phyloP scores from a whole-genome alignment of 2,329 filamentous ascomycete genomes.

The Ceratocystis harringtonii region DNA sequence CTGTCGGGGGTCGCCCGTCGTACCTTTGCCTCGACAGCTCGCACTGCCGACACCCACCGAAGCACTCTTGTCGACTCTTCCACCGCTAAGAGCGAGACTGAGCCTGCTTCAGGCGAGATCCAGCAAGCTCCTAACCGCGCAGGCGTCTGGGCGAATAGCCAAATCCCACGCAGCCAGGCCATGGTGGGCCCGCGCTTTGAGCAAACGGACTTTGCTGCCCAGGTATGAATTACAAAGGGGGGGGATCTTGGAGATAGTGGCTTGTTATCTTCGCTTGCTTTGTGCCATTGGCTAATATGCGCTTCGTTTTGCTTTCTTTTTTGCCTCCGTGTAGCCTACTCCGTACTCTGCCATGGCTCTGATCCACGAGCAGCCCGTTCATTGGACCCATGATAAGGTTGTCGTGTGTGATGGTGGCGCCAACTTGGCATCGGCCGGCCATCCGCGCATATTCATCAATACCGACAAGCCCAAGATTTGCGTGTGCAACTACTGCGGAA shows the following conservation, averaged over 20 bases:
- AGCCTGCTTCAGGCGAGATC: slow-evolving; percentile 33
- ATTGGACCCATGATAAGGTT: slow-evolving; percentile 69
- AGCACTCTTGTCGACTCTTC: slow-evolving; percentile 8
- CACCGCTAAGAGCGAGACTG: slow-evolving; percentile 21
- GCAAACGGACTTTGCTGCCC: slow-evolving; percentile 82
- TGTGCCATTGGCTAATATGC: neutral
- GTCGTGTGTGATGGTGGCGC: slow-evolving; percentile 88
- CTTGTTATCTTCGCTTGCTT: too few species aligned
- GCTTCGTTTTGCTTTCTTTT: neutral
- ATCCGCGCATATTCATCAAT: slow-evolving; percentile 94
- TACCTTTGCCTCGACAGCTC: neutral
- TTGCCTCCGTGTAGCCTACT: slow-evolving; percentile 48
- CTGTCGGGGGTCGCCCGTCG: neutral
- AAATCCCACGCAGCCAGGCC: slow-evolving; percentile 63
- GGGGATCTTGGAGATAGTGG: neutral
- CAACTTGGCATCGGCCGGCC: slow-evolving; percentile 68
- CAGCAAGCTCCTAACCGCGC: slow-evolving; percentile 74
- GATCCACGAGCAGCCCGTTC: slow-evolving; percentile 88
- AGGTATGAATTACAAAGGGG: slow-evolving; percentile 44
- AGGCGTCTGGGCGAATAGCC: slow-evolving; percentile 70
- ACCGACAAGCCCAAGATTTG: slow-evolving; percentile 91
- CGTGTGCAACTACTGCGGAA: slow-evolving; percentile 80
- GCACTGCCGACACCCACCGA: neutral
- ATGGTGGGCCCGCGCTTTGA: slow-evolving; percentile 95
- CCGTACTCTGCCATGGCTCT: slow-evolving; percentile 83